Percentiles rank a stretch among this genome's conserved stretches.
These are phyloP conservation scores for Orychophragmus violaceus DNA, from an alignment of 345 rosid species.

Conservation along the genomic window DNA sequence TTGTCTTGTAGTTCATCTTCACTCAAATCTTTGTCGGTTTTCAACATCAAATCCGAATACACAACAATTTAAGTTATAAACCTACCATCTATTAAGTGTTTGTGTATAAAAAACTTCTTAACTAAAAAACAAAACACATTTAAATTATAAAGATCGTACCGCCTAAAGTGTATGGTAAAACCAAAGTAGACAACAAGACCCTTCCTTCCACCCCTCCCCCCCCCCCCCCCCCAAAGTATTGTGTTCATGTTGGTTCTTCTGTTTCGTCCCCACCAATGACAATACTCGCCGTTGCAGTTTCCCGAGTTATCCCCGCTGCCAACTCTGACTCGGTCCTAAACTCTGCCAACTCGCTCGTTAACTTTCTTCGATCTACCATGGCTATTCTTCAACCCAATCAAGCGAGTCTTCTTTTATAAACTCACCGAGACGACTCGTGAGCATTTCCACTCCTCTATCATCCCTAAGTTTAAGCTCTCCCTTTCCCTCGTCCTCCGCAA, in stretches of 20 bases:
- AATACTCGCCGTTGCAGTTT: not conserved
- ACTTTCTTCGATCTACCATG: constrained; percentile 25
- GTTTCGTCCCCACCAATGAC: not conserved
- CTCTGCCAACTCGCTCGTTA: constrained; percentile 16
- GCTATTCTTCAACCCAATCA: constrained; percentile 20
- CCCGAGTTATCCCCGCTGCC: constrained; percentile 9
- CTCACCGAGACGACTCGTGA: constrained; percentile 13
- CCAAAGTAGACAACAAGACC: no score
- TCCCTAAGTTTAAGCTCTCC: constrained; percentile 34
- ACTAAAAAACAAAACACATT: no score
- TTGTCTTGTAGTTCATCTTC: not conserved
- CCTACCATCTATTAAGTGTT: no score
- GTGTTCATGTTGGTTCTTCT: not conserved
- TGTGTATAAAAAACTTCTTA: not conserved
- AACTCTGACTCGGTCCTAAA: not conserved
- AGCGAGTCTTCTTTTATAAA: constrained; percentile 28
- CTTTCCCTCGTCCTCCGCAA: constrained; percentile 28
- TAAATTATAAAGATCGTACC: not conserved
- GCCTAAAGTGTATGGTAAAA: no score
- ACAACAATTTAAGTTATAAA: not conserved
- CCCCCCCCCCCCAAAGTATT: no score
- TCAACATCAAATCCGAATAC: not conserved
- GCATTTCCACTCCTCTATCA: constrained; percentile 19
- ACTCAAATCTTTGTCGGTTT: not conserved
- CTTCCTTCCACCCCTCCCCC: no score